phyloP scores from a whole-genome alignment of 2,329 filamentous ascomycete species.

The Lachnellula subtilissima region DNA sequence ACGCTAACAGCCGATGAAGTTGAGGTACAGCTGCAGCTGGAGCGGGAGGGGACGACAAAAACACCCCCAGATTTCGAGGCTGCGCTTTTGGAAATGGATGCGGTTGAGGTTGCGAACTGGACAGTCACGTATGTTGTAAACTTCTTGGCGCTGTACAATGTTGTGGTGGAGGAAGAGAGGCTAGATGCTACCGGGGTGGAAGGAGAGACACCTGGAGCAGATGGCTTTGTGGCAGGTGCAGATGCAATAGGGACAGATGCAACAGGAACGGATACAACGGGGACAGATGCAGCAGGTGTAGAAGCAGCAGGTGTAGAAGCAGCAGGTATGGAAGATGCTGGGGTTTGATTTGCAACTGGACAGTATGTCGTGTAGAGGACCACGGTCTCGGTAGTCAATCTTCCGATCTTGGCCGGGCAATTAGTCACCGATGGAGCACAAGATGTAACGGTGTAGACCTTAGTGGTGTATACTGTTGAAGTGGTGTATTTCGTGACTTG shows the following conservation, averaged over 20 bases:
- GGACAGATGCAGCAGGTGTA: not conserved
- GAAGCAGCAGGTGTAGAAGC: not conserved
- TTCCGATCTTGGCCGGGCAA: constrained; percentile 18
- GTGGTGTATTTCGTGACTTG: constrained; percentile 21
- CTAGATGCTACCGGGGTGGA: not conserved
- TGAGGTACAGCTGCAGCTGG: no score
- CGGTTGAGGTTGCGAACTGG: not conserved
- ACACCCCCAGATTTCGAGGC: no score
- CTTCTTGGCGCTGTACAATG: not conserved
- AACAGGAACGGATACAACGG: not conserved
- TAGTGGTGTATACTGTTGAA: constrained; percentile 48
- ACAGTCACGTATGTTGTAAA: not conserved
- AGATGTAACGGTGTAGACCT: constrained; percentile 29
- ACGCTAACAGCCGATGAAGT: no score
- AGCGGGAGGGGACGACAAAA: no score
- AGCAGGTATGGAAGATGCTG: not conserved
- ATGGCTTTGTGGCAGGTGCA: not conserved
- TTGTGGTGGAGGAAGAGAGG: not conserved
- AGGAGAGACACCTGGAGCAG: not conserved
- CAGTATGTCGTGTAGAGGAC: constrained; percentile 25
- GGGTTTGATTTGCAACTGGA: constrained; percentile 11
- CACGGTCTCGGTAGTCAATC: constrained; percentile 25
- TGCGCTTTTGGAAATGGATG: not conserved
- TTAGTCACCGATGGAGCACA: constrained; percentile 25
- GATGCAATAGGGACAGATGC: not conserved